phyloP scores from a whole-genome alignment of 257 asterid genomes.

The Cordia subcordata region DNA sequence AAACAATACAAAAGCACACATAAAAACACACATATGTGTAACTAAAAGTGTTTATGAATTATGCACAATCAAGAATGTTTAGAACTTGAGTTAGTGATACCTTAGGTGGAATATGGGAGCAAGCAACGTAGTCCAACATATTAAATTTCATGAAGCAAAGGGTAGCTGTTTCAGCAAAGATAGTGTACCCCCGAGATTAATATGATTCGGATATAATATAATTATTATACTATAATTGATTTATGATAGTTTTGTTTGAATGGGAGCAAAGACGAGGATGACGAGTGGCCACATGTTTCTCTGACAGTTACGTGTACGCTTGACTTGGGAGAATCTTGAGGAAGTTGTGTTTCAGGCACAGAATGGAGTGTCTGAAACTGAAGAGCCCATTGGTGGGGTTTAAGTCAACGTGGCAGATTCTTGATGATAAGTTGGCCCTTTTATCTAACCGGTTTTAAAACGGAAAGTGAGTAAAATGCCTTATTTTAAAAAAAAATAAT shows the following conservation, averaged over 20 bases:
- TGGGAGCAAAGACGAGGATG: constrained; percentile 9
- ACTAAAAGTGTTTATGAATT: no score
- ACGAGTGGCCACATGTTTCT: constrained; percentile 11
- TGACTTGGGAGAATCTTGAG: background rate
- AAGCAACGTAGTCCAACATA: constrained; percentile 4
- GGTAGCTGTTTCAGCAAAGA: background rate
- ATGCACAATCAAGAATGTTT: no score
- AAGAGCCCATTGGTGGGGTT: background rate
- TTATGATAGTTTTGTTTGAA: background rate
- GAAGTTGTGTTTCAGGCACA: background rate
- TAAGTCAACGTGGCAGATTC: background rate
- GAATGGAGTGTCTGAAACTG: background rate
- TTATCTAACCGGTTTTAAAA: no score
- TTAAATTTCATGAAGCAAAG: constrained; percentile 1
- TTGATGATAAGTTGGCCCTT: background rate
- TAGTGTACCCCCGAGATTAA: background rate
- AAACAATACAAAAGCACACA: no score
- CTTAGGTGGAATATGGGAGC: constrained; percentile 2
- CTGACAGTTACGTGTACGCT: background rate
- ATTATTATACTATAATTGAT: background rate
- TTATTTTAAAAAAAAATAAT: no score
- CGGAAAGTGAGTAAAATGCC: no score
- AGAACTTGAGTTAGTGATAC: no score
- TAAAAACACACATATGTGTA: no score
- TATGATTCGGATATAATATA: background rate